Evolutionary conservation across 2,329 filamentous ascomycete genomes (phyloP), one percentile per base, ranked within the genome.

Genomic region (Phialemoniopsis sp.): DNA sequence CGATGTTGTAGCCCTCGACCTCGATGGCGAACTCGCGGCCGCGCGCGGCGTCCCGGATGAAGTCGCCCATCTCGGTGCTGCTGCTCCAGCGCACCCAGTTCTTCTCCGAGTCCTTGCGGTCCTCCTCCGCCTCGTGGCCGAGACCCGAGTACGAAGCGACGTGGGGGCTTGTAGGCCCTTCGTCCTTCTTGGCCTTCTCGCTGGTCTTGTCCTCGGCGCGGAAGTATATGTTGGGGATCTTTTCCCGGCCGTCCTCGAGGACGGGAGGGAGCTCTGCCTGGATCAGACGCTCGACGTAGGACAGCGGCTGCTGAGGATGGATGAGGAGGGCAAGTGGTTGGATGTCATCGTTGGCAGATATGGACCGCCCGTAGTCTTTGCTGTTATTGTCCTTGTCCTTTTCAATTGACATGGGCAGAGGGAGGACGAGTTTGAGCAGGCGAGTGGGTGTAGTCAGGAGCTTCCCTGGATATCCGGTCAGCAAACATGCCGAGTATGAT

Each of bases 1-100:
- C 80, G 13, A 63, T 49, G 10, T 59, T 47, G 41, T 69, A 65
- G 0, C 87, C 87, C 56, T 94, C 85, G 41, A 96, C 87, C 38
- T 85, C 79, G 32, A 96, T 81, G 4, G 85, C 80, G 55, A 96
- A 95, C 55, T 95, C 88, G 39, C 87, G 80, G 0, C 87, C 87
- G 4, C 87, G 73, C 1, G 89, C 87, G 0, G 90, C 89, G 56
- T 96, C 90, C 8, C 89, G 81, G 48, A 96, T 93, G 55, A 96
- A 96, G 63, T 95, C 90, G 9, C 90, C 90, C 26, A 96, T 85
- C 58, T 96, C 90, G 1, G 90, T 95, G 21, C 83, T 87, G 32
- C 82, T 80, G 33, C 85, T 89, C 90, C 90, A 96, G 21, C 89
- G 82, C 3, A 95, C 87, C 67, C 91, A 93, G 39, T 79, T 76